Base-by-base conservation (phyloP, 805 yeast genomes). In the Jamesozyma gamospora region DNA sequence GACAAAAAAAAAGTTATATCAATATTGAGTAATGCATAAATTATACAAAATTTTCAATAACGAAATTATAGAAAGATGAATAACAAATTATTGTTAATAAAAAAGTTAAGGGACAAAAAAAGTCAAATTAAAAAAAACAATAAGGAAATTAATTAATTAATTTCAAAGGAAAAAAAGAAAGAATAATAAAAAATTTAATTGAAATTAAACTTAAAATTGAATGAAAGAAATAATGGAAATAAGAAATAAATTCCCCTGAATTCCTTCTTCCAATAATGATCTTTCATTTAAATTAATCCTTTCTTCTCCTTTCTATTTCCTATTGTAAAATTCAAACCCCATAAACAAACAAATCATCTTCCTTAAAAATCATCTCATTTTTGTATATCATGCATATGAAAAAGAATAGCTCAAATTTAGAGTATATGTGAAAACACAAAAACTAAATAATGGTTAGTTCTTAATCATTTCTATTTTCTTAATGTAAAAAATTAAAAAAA, bases 11-110 rank as follows among this genome's bases (percentile, higher is more conserved):
- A n/a, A n/a, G n/a, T n/a, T n/a, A n/a, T n/a, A n/a, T n/a, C n/a
- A n/a, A 21, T 21, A 21, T 21, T 27, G 29, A 12, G 14, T 7
- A 27, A 19, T 32, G 35, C 35, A 32, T 32, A 32, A 31, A 32
- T n/a, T 32, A 32, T 21, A 32, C 35, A 32, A 32, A 32, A 32
- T 32, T 21, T 32, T 32, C 35, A 32, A 32, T 32, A 32, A 32
- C 24, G 35, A 32, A 21, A 32, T 32, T n/a, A 32, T 13, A 32
- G 35, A 32, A 32, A 17, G 35, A 32, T 32, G 35, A 32, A 32
- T 19, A 32, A 32, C 28, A 32, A 32, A 12, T 7, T 19, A 16
- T 8, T 17, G 3, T 31, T 9, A 14, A n/a, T 15, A 29, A 29
- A 14, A 15, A 21, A 21, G 24, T 21, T 8, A 21, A 6, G 24